Conservation (phyloP, 179 eudicot species). For the Pouteria campechiana region DNA sequence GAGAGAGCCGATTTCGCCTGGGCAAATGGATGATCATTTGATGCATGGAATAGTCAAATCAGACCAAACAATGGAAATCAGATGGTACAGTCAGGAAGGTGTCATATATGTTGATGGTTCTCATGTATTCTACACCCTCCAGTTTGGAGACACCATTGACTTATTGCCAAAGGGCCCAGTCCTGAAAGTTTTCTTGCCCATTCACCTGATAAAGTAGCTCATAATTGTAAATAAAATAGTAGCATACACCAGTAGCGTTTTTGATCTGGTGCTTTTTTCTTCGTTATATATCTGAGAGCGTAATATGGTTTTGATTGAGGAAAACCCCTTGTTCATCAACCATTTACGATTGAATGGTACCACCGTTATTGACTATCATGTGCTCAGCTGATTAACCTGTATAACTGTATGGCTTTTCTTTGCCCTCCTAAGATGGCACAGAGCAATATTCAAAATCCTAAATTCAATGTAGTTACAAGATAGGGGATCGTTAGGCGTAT, state of each 20-base stretch:
- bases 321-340: too few species aligned
- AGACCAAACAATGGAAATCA: constrained; percentile 40
- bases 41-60: constrained; percentile 57
- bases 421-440: too few species aligned
- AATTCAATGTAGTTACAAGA: too few species aligned
- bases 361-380: too few species aligned
- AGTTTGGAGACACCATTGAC: constrained; percentile 51
- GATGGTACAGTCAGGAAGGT: constrained; percentile 65
- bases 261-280: too few species aligned
- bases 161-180: constrained; percentile 51
- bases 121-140: constrained; percentile 33
- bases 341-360: too few species aligned
- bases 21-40: constrained; percentile 17
- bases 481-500: too few species aligned
- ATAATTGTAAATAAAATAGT: background rate
- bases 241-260: background rate
- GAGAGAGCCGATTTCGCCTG: constrained; percentile 63
- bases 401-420: too few species aligned
- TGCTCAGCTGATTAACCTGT: too few species aligned
- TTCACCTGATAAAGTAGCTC: constrained; percentile 13
- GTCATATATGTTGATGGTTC: constrained; percentile 67
- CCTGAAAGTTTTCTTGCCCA: constrained; percentile 60
- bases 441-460: too few species aligned
- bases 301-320: too few species aligned
- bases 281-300: too few species aligned